phyloP scores from a whole-genome alignment of 345 rosid genomes.

The Fremontodendron californicum region DNA sequence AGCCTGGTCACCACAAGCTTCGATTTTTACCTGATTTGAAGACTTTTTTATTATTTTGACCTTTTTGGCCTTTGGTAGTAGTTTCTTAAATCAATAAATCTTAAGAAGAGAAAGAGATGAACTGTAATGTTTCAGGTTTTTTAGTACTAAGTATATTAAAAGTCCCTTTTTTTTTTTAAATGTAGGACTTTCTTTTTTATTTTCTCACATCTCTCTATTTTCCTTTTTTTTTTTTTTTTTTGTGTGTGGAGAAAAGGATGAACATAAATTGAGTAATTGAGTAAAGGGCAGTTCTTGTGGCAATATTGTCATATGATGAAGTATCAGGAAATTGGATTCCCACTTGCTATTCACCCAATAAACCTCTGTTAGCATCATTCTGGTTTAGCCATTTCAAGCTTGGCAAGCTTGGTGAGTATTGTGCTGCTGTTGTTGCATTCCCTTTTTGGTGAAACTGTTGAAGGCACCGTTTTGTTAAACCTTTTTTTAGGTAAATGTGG shows the following conservation, averaged over 20 bases:
- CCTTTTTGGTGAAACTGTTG: neutral
- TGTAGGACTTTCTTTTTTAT: neutral
- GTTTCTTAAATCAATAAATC: too few species aligned
- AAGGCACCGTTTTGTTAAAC: neutral
- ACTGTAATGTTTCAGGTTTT: conserved; percentile 7
- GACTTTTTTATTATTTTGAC: neutral
- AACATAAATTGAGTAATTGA: neutral
- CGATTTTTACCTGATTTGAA: neutral
- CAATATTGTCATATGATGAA: neutral
- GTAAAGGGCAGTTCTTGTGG: neutral
- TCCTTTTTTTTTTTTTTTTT: neutral
- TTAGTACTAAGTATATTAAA: neutral
- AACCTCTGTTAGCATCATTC: neutral
- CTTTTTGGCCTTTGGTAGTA: neutral
- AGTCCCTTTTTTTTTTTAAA: neutral
- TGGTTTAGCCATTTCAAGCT: neutral
- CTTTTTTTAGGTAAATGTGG: neutral
- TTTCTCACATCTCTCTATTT: neutral
- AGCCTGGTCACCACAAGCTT: neutral
- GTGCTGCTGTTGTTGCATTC: neutral
- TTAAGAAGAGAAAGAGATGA: neutral
- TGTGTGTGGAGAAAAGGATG: neutral
- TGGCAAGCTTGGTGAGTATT: neutral
- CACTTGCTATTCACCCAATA: neutral
- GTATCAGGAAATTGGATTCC: neutral